Conservation (phyloP, 495 filamentous ascomycete genomes). For the Oidiodendron maius region DNA sequence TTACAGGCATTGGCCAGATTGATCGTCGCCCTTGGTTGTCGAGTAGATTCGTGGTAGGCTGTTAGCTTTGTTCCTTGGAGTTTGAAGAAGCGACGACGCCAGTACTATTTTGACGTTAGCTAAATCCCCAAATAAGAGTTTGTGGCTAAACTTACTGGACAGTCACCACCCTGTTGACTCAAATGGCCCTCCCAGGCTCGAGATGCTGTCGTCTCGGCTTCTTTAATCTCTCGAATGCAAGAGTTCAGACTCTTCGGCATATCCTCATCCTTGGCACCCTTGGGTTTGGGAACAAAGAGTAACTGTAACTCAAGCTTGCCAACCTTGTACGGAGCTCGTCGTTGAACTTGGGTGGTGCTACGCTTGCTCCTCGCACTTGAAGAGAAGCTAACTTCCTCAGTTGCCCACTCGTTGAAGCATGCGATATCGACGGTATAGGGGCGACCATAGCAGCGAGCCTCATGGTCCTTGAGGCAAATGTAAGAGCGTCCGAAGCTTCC, state of each 20-base stretch:
- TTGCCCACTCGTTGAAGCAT: constrained; percentile 97
- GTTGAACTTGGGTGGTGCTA: constrained; percentile 51
- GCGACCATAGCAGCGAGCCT: constrained; percentile 76
- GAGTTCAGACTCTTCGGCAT: constrained; percentile 99
- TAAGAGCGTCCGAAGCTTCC: constrained; percentile 93
- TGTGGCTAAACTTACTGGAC: constrained; percentile 67
- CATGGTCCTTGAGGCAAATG: constrained; percentile 87
- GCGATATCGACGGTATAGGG: constrained; percentile 82
- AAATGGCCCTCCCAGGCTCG: constrained; percentile 81
- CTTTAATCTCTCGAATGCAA: constrained; percentile 85
- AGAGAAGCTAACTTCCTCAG: constrained; percentile 63
- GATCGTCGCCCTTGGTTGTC: constrained; percentile 93
- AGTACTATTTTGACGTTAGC: constrained; percentile 59
- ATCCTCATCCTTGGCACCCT: constrained; percentile 83
- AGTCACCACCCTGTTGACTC: constrained; percentile 95
- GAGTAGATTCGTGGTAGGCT: constrained; percentile 91
- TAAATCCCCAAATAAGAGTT: constrained; percentile 7
- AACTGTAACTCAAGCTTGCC: constrained; percentile 91
- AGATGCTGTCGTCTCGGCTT: constrained; percentile 68
- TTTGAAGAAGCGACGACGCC: constrained; percentile 96
- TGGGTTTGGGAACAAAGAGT: constrained; percentile 88
- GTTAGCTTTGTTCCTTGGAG: constrained; percentile 86
- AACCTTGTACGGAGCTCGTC: constrained; percentile 84
- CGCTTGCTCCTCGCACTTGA: constrained; percentile 89
- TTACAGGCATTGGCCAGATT: constrained; percentile 91